Conservation (phyloP, 257 asterid species). For the Plectranthus barbatus region DNA sequence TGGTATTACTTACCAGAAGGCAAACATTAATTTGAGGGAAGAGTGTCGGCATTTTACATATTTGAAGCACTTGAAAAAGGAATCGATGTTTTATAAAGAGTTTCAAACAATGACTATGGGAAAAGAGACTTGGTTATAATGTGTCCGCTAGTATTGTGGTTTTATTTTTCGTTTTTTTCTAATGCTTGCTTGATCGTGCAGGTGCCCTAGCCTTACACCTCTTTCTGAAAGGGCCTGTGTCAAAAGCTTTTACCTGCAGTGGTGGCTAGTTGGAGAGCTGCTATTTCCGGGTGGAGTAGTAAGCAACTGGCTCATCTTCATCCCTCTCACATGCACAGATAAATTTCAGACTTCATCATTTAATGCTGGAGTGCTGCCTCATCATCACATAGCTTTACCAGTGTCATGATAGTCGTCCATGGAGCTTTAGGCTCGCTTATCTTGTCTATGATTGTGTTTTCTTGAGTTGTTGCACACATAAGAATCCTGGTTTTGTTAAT, state of each 20-base stretch:
- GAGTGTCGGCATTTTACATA: neutral
- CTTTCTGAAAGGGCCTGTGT: conserved; percentile 4
- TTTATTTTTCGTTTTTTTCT: conserved; percentile 12
- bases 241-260: conserved; percentile 11
- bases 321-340: neutral
- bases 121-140: neutral
- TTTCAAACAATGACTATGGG: neutral
- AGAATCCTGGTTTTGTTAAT: conserved; percentile 9
- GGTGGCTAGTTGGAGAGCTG: conserved; percentile 7
- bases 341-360: conserved; percentile 21
- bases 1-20: neutral
- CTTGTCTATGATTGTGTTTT: neutral
- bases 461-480: too few relatives aligned
- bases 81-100: neutral
- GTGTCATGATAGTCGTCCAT: neutral
- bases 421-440: conserved; percentile 3
- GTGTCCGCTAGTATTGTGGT: neutral
- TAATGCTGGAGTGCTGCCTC: conserved; percentile 19
- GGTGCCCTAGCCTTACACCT: conserved; percentile 14
- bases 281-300: conserved; percentile 4
- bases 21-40: neutral
- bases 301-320: neutral
- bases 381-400: conserved; percentile 1
- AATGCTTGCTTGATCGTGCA: conserved; percentile 33
- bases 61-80: neutral